phyloP scores from a whole-genome alignment of 352 stramenopile species.

The Blastocystis sp. region DNA sequence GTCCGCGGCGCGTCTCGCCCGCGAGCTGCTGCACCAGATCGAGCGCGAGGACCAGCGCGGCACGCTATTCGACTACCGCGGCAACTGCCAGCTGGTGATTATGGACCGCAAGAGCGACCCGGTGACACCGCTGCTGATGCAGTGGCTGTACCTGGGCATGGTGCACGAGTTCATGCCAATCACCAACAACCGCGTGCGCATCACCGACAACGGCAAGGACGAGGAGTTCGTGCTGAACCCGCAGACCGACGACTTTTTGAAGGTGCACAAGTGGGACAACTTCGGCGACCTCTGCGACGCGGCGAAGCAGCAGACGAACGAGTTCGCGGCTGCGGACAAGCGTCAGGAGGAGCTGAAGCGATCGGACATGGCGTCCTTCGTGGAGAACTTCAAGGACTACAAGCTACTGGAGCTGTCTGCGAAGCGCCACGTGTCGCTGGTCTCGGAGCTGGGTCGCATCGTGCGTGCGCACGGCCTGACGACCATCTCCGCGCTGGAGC shows the following conservation, averaged over 20 bases:
- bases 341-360: conserved; percentile 77
- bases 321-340: conserved; percentile 82
- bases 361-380: conserved; percentile 94
- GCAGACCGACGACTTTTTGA: conserved; percentile 89
- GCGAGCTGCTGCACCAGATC: conserved; percentile 83
- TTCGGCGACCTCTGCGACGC: conserved; percentile 88
- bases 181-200: conserved; percentile 89
- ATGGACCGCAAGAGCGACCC: conserved; percentile 94
- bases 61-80: conserved; percentile 85
- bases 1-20: conserved; percentile 79
- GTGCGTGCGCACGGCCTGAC: conserved; percentile 88
- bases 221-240: conserved; percentile 88
- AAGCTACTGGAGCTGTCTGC: conserved; percentile 85
- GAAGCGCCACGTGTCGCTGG: conserved; percentile 95
- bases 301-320: conserved; percentile 85
- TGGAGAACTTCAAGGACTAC: conserved; percentile 91
- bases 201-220: conserved; percentile 83
- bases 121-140: conserved; percentile 89
- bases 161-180: conserved; percentile 94
- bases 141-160: conserved; percentile 90
- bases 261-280: conserved; percentile 86
- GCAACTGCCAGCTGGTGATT: conserved; percentile 71
- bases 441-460: conserved; percentile 87
- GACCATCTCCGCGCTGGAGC: conserved; percentile 93
- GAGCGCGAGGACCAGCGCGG: conserved; percentile 72